Base-by-base conservation (phyloP, 176 grass and related monocot species). In the Tillandsia leiboldiana region DNA sequence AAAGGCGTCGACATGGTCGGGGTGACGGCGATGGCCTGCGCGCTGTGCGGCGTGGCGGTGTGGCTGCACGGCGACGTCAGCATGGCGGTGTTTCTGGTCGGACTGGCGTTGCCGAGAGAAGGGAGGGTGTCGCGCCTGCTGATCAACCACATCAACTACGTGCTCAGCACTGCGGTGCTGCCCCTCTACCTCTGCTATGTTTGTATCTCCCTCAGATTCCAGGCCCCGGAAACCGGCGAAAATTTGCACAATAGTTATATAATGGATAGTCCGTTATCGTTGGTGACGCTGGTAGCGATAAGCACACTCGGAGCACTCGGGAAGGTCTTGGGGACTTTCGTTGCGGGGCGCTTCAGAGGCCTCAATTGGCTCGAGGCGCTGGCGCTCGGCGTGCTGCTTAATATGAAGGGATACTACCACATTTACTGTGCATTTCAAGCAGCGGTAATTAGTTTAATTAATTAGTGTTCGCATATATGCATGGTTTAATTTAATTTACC, bases 391-490 rank as follows among this genome's bases (percentile, higher is more conserved):
- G 72, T 89, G 78, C 83, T 95, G 9, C 83, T 95, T 24, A 90
- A 88, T 70, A 76, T 90, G n/a, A 95, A 95, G 81, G 86, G 90
- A 0, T 81, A 89, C 83, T 95, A 84, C 83, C 90, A 90, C 72
- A 76, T 95, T 51, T 95, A 79, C 75, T 86, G 81, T 74, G 90
- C 81, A 20, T 71, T 70, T 11, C 75, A 78, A 3, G 90, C 86
- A 1, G 81, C 77, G 59, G 78, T 85, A 61, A 20, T 20, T 20
- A 48, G 50, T 12, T 61, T 3, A 61, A 61, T 61, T 24, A 24
- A 24, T 24, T 24, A 24, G 24, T 24, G 24, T 24, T 24, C 1
- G 24, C n/a, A n/a, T n/a, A n/a, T 1, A 24, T 24, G 24, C 24
- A 24, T 24, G 24, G 24, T 24, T 24, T 24, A 24, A 24, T 24